Evolutionary conservation across 2,329 filamentous ascomycete species (phyloP), one percentile per base, ranked within the genome.

Genomic region (Microcera coccophila): DNA sequence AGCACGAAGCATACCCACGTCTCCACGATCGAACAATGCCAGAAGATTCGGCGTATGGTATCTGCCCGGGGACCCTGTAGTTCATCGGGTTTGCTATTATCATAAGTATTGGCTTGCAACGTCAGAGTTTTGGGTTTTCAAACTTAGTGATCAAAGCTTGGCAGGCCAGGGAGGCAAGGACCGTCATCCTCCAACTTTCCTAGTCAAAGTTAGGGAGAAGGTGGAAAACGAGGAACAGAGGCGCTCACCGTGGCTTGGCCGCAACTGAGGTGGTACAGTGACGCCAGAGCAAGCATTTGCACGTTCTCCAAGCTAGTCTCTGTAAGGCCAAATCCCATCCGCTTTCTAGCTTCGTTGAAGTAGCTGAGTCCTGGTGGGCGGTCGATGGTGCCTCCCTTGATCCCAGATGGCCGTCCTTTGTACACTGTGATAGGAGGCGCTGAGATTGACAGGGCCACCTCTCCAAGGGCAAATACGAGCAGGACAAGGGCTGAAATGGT

Each of bases 341-440:
- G 68, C 44, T 71, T 73, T 38, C 79, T 69, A 14, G 78, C 80
- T 59, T 82, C 79, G 48, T 83, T 83, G 61, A 82, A 83, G 26
- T 81, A 69, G 1, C 69, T 68, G 3, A 83, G 57, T 1, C 80
- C 80, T 0, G 80, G 79, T 2, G 79, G 79, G 15, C 64, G 65
- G 12, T 68, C 64, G 3, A 60, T 52, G 2, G 71, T 69, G 1
- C 76, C 75, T 11, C 77, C 78, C 31, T 72, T 71, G 18, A 81
- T 63, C 3, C 77, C 76, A 52, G 76, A 78, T 2, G 68, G 59
- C 2, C 67, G 66, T 11, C 71, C 69, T 29, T 73, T 67, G 39
- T 69, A 62, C 5, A 62, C 54, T 36, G 66, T 63, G 31, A 77
- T 62, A 3, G 78, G 70, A 14, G 62, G 57, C 12, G 74, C 75